Base-by-base conservation (phyloP, 1,284 basidiomycete genomes). In the Trichosporon sp. region DNA sequence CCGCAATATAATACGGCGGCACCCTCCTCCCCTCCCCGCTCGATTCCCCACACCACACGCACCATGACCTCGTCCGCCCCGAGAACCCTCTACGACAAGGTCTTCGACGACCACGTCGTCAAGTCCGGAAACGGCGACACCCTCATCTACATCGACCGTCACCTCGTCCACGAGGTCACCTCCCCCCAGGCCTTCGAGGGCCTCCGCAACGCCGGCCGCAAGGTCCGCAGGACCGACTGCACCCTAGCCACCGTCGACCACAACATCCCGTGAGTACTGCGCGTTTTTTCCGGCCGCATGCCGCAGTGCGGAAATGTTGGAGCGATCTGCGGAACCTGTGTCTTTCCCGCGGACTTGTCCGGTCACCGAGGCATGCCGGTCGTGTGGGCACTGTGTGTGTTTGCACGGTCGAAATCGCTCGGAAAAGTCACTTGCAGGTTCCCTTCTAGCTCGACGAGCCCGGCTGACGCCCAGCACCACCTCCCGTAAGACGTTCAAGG, bases 181-280 rank as follows among this genome's bases (percentile, higher is more conserved):
- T 95, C 92, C 72, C 95, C 95, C 38, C 95, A 98, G 82, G 95
- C 95, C 0, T 98, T 98, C 76, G 95, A 97, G 83, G 95, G 95
- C 80, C 86, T 98, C 88, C 88, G 93, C 73, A 91, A 87, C 75
- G 92, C 95, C 65, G 88, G 87, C 47, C 88, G 95, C 69, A 86
- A 87, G 47, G 95, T 97, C 67, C 89, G 95, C 67, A 86, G 95
- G 69, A 91, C 93, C 53, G 95, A 98, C 83, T 97, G 94, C 82
- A 97, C 95, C 66, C 87, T 98, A 62, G 95, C 92, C 15, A 98
- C 95, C 1, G 91, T 96, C 29, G 95, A 97, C 84, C 95, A 98
- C 85, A 98, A 98, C 77, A 89, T 97, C 72, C 95, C 95, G 93
- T 95, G 83, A 81, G 93, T 87, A 21, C 18, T 11, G 29, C 35